phyloP scores from a whole-genome alignment of 2,329 filamentous ascomycete genomes.

The Sporothrix globosa region DNA sequence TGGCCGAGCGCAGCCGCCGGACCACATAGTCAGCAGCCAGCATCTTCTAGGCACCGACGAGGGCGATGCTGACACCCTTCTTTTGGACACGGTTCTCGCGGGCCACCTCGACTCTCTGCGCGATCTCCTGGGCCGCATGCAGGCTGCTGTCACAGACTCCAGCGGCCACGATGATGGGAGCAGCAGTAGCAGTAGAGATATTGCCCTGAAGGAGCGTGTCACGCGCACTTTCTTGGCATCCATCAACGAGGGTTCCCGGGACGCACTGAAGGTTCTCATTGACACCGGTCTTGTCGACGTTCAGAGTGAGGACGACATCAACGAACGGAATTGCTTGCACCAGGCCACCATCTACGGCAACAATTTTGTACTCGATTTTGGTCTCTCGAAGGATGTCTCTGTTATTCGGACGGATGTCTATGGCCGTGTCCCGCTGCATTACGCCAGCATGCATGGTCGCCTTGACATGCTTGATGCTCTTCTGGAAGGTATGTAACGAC shows the following conservation, averaged over 20 bases:
- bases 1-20: conserved; percentile 47
- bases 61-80: conserved; percentile 83
- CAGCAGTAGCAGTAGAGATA: conserved; percentile 50
- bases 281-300: conserved; percentile 83
- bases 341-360: conserved; percentile 96
- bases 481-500: conserved; percentile 57
- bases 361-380: conserved; percentile 73
- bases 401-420: conserved; percentile 87
- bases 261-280: conserved; percentile 74
- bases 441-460: conserved; percentile 92
- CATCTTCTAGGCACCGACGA: conserved; percentile 76
- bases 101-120: conserved; percentile 77
- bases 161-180: conserved; percentile 45
- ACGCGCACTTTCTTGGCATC: conserved; percentile 89
- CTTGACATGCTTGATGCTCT: conserved; percentile 80
- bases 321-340: conserved; percentile 93
- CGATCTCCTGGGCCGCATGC: conserved; percentile 79
- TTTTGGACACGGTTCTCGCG: conserved; percentile 82
- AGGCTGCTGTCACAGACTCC: conserved; percentile 56
- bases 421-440: conserved; percentile 88
- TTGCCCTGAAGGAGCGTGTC: conserved; percentile 69
- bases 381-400: conserved; percentile 74
- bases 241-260: conserved; percentile 79
- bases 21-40: conserved; percentile 68
- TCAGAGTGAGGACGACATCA: conserved; percentile 95